Evolutionary conservation across 2,329 filamentous ascomycete genomes (phyloP).

Genomic region (Aspergillus novofumigatus): DNA sequence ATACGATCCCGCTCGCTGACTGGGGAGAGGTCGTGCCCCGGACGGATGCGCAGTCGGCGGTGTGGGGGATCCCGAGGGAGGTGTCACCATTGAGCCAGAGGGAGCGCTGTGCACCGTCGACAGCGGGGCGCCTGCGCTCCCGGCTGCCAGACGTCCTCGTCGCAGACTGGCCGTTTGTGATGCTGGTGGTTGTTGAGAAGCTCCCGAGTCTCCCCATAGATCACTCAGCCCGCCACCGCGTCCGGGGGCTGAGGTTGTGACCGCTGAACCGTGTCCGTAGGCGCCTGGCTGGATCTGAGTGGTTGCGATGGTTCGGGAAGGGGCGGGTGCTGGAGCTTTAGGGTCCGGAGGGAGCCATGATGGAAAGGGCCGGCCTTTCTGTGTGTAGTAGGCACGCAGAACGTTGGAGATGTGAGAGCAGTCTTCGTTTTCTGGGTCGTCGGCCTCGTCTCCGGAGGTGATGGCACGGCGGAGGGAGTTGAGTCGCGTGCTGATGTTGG

Average conservation of each 20-base stretch:
- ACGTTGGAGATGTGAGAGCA: slow-evolving; percentile 94
- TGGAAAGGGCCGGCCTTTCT: slow-evolving; percentile 78
- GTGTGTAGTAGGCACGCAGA: slow-evolving; percentile 84
- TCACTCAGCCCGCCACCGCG: slow-evolving; percentile 50
- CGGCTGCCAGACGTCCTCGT: slow-evolving; percentile 25
- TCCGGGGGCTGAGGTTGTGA: slow-evolving; percentile 26
- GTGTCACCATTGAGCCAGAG: slow-evolving; percentile 14
- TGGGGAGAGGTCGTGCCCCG: slow-evolving; percentile 60
- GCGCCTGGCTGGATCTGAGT: slow-evolving; percentile 48
- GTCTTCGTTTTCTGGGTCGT: slow-evolving; percentile 59
- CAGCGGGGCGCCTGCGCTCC: slow-evolving; percentile 21
- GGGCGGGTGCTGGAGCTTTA: slow-evolving; percentile 60
- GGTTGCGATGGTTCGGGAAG: slow-evolving; percentile 45
- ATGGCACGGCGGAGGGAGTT: slow-evolving; percentile 52
- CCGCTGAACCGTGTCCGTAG: slow-evolving; percentile 26
- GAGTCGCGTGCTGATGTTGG: slow-evolving; percentile 54
- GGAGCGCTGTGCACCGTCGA: slow-evolving; percentile 20
- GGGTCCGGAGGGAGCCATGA: slow-evolving; percentile 86
- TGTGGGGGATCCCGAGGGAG: slow-evolving; percentile 24
- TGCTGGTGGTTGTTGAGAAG: slow-evolving; percentile 21
- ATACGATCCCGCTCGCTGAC: slow-evolving; percentile 70
- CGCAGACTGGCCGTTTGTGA: slow-evolving; percentile 39
- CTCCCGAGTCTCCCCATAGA: slow-evolving; percentile 51
- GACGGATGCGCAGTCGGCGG: slow-evolving; percentile 21
- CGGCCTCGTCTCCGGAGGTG: slow-evolving; percentile 38